Evolutionary conservation across 1,139 yeast genomes (phyloP), one percentile per base, ranked within the genome.

Genomic region (Pichia sp.): DNA sequence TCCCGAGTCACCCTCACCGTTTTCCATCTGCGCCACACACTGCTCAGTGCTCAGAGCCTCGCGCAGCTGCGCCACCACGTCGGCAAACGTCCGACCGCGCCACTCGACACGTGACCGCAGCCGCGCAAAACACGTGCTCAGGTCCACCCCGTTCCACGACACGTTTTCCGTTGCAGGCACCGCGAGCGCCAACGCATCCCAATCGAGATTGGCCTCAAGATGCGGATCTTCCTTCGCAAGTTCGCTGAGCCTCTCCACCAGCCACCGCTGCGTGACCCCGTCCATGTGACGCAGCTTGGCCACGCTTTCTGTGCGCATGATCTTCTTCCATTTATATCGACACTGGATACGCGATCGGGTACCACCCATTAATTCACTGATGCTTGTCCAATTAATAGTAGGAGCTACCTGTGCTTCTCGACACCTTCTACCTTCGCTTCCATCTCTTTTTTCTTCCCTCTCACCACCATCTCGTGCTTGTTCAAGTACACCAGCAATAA

Each of bases 251-350:
- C 50, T 73, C 65, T 47, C 70, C 65, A 47, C 77, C 37, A 84
- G 56, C 84, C 91, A 80, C 32, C 71, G 54, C 50, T 73, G 72
- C 33, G 80, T 78, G 15, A 64, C 65, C 5, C 63, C 56, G 27
- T 69, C 69, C 68, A 80, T 76, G 26, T 63, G 64, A 19, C 72
- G 63, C 5, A 78, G 68, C 40, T 80, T 66, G 19, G 63, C 65
- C 30, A 67, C 59, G 7, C 79, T 78, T 56, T 72, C 81, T 49
- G 85, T 69, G 55, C 78, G 80, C 40, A 78, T 62, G 9, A 88
- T 58, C 61, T 87, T 88, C 55, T 83, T 82, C 96, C 96, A 89
- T 61, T 89, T 89, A 64, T 89, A 89, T 41, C 96, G 76, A 60
- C 96, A 89, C 62, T 89, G 97, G 50, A 89, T 88, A 50, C 97